Base-by-base conservation (phyloP, 352 stramenopile genomes). In the Ochromonadaceae sp. region DNA sequence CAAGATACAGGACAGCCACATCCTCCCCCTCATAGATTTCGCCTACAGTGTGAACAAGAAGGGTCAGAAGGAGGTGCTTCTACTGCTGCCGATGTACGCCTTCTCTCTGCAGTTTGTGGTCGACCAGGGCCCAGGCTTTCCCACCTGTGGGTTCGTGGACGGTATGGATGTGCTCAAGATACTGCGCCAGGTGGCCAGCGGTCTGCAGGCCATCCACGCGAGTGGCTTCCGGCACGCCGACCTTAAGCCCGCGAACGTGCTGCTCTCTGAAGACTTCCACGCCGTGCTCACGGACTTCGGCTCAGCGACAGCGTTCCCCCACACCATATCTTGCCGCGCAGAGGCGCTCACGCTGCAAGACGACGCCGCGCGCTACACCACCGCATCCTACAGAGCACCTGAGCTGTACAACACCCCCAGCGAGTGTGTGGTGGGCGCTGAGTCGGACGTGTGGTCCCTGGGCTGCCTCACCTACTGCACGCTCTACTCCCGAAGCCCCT, bases 401-500 rank as follows among this genome's bases (percentile, higher is more conserved):
- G 58, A 66, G 38, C 46, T 66, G 9, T 66, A 56, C 38, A 25
- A 67, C 17, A 67, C 58, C 12, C 58, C 58, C 30, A 67, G 12
- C 14, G 5, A 66, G 7, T 67, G 48, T 5, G 35, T 46, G 7
- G 38, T 66, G n/a, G 28, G 43, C 50, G 60, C 38, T 1, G 69
- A 70, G 44, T 52, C 58, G 30, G 65, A 70, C 36, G 39, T 67
- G 25, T 70, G 65, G 65, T 53, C 62, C 3, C 15, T 70, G 35
- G 65, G 65, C 4, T 70, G 59, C 25, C 4, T 67, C 3, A 55
- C 69, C 25, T 70, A 48, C 50, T 58, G n/a, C 22, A 57, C 69
- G 14, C 39, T 63, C 17, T 63, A 25, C n/a, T 56, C 66, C n/a
- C 4, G 57, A 4, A 44, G 26, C n/a, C 65, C 65, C 30, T 70